These are phyloP conservation scores for Schizosaccharomyces osmophilus DNA, from an alignment of 805 yeast genomes.

Conservation along the genomic window DNA sequence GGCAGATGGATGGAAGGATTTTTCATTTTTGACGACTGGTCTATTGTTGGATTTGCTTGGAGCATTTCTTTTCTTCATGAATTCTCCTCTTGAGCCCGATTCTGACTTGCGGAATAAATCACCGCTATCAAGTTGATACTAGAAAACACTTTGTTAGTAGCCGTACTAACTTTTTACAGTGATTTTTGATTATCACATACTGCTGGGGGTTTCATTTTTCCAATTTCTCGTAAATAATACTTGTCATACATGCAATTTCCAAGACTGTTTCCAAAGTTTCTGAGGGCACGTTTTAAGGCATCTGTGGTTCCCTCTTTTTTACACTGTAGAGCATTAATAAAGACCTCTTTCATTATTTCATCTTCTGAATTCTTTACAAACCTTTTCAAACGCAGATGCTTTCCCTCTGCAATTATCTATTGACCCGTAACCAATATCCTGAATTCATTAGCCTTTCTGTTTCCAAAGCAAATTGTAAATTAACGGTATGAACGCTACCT, in stretches of 20 bases:
- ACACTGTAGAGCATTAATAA: conserved; percentile 16
- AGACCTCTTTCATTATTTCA: background rate
- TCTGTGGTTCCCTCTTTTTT: conserved; percentile 71
- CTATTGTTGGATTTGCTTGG: background rate
- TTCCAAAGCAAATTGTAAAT: background rate
- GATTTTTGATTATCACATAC: too few relatives aligned
- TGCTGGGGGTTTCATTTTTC: conserved; percentile 1
- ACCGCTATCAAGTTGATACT: background rate
- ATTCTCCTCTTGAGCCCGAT: background rate
- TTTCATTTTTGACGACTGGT: background rate
- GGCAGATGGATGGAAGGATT: background rate
- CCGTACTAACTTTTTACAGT: too few relatives aligned
- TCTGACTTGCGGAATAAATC: background rate
- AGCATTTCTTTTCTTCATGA: background rate
- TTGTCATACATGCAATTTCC: conserved; percentile 24
- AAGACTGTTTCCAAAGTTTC: conserved; percentile 56
- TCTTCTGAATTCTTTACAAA: background rate
- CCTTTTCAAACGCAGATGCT: conserved; percentile 49
- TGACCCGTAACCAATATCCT: conserved; percentile 43
- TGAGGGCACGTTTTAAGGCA: conserved; percentile 52
- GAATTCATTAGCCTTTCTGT: background rate
- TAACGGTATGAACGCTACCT: conserved; percentile 9
- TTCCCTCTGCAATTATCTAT: conserved; percentile 27
- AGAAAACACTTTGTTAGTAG: too few relatives aligned
- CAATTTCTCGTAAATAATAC: background rate